A percentile compares a stretch with the other conserved stretches of the same genome.
Evolutionary conservation across 352 stramenopile species (phyloP).

Genomic region (Discostella stelligera): DNA sequence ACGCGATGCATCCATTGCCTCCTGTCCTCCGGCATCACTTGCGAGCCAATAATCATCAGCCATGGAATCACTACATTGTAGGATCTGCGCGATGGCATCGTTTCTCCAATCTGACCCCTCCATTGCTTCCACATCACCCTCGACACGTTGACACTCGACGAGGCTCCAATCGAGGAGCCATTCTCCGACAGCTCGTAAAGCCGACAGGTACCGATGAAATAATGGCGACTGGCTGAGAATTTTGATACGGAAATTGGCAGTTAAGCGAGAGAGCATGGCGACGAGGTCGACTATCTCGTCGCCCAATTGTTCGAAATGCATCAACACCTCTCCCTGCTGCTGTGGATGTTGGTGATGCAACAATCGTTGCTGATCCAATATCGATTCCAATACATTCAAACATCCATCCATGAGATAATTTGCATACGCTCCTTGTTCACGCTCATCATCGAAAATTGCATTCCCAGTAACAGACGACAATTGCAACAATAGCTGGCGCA

Average conservation of each 20-base stretch:
- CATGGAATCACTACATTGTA: slow-evolving; percentile 67
- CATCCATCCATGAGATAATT: slow-evolving; percentile 65
- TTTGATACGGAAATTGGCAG: slow-evolving; percentile 65
- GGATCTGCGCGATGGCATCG: slow-evolving; percentile 63
- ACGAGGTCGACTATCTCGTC: slow-evolving; percentile 62
- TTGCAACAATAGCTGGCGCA: slow-evolving; percentile 73
- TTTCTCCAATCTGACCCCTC: slow-evolving; percentile 70
- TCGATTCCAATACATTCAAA: slow-evolving; percentile 41
- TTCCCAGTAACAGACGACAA: slow-evolving; percentile 55
- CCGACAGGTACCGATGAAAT: slow-evolving; percentile 55
- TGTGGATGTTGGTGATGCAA: slow-evolving; percentile 15
- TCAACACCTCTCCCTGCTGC: slow-evolving; percentile 29
- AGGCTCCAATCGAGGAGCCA: slow-evolving; percentile 62
- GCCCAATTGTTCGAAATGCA: slow-evolving; percentile 30
- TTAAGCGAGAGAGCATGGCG: slow-evolving; percentile 63
- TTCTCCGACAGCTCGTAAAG: slow-evolving; percentile 50
- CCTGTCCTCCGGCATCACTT: slow-evolving; percentile 45
- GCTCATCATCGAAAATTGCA: slow-evolving; percentile 61
- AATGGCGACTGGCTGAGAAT: slow-evolving; percentile 53
- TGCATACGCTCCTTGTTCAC: slow-evolving; percentile 59
- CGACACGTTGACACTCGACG: slow-evolving; percentile 49
- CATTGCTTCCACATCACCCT: slow-evolving; percentile 73
- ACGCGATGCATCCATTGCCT: slow-evolving; percentile 38
- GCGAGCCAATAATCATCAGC: slow-evolving; percentile 74
- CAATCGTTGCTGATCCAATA: slow-evolving; percentile 30